Base-by-base conservation (phyloP, 2,329 filamentous ascomycete genomes). In the Penicillium sp. region DNA sequence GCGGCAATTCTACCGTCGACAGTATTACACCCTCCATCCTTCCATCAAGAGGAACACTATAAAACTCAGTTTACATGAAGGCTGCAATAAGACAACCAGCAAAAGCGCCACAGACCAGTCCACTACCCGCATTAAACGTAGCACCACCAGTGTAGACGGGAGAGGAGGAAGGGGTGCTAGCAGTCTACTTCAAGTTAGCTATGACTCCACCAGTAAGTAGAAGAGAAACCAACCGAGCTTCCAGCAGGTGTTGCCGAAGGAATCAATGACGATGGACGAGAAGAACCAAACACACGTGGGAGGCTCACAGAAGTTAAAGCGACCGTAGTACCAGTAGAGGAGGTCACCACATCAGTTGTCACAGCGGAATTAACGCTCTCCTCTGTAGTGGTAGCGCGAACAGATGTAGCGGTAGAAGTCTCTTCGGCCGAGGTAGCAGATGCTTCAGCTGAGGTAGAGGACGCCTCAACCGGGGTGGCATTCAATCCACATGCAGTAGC, bases 401-500 rank as follows among this genome's bases (percentile, higher is more conserved):
- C 43, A 7, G 43, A 21, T 19, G 27, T 21, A 33, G 25, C n/a
- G 17, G 42, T 44, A 19, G 36, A 39, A 39, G 36, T 6, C 35
- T 9, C 7, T 36, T n/a, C 35, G 6, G 35, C 17, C 17, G 35
- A 36, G 15, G 7, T 36, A 9, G 35, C 3, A n/a, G 35, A n/a
- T 4, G 35, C n/a, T 39, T 12, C 36, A 6, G 36, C 0, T 12
- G 41, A 25, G 13, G 41, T 25, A 12, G 39, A 23, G 15, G 39
- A 23, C 3, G 17, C 12, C 13, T 45, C 12, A 12, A 31, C 27
- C 7, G 61, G 55, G 12, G 59, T 61, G 4, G 53, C 58, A 44
- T 60, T 51, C 13, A 59, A 56, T 58, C 78, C 78, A 9, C 64
- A 70, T 15, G 57, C 53, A 17, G 70, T 59, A 13, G 79, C 79